Conservation (phyloP, 2,329 filamentous ascomycete genomes). For the Penicillium digitatum region DNA sequence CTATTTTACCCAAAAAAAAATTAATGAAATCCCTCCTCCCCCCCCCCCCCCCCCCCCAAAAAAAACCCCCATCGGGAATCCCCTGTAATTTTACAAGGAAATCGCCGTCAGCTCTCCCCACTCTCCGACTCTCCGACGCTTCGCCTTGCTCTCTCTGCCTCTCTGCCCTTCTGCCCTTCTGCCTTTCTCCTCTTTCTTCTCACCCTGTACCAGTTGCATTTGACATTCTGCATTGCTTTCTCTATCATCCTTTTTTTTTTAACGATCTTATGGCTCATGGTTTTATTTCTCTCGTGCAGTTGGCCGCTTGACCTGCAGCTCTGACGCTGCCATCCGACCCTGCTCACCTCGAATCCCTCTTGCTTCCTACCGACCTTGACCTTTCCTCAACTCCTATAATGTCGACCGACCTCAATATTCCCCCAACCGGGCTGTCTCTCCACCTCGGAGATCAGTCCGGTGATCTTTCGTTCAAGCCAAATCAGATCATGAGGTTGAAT, state of each 20-base stretch:
- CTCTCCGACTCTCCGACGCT: constrained; percentile 24
- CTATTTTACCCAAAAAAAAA: background rate
- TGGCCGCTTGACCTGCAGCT: constrained; percentile 39
- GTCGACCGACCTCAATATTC: constrained; percentile 34
- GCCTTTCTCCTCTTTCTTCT: constrained; percentile 14
- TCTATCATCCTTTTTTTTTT: constrained; percentile 6
- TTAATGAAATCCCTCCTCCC: too few relatives aligned
- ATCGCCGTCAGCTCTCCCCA: constrained; percentile 24
- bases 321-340: constrained; percentile 35
- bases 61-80: constrained; percentile 9
- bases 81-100: constrained; percentile 20
- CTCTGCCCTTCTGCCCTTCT: constrained; percentile 9
- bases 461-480: constrained; percentile 31
- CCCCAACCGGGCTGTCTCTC: constrained; percentile 41
- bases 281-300: constrained; percentile 30
- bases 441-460: constrained; percentile 31
- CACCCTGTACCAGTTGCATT: background rate
- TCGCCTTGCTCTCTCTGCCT: constrained; percentile 19
- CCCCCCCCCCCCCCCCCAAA: too few relatives aligned
- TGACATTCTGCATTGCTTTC: constrained; percentile 3
- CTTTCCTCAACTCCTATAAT: constrained; percentile 24
- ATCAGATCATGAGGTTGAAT: constrained; percentile 48
- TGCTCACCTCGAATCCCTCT: constrained; percentile 20
- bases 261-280: constrained; percentile 34
- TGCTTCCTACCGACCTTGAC: constrained; percentile 7